phyloP scores from a whole-genome alignment of 345 rosid genomes.

The Ceriops tagal region DNA sequence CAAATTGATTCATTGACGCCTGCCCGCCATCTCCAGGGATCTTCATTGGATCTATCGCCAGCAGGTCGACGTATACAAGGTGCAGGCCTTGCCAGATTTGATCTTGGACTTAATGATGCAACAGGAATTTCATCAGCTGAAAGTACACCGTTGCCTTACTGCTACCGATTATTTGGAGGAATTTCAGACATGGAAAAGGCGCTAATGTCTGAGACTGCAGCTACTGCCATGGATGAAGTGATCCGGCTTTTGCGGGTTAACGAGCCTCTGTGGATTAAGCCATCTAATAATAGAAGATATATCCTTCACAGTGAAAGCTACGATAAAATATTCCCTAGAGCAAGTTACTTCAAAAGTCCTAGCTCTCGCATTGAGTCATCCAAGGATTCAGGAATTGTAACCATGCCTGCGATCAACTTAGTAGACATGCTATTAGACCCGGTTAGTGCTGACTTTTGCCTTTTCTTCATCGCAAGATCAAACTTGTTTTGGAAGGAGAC shows the following conservation, averaged over 20 bases:
- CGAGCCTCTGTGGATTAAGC: constrained; percentile 56
- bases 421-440: constrained; percentile 48
- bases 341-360: constrained; percentile 26
- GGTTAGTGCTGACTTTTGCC: constrained; percentile 28
- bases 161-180: neutral
- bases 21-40: neutral
- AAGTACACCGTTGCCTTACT: neutral
- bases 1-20: constrained; percentile 16
- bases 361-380: constrained; percentile 62
- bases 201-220: constrained; percentile 39
- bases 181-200: constrained; percentile 35
- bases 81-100: neutral
- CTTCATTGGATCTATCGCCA: constrained; percentile 9
- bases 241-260: constrained; percentile 34
- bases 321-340: constrained; percentile 31
- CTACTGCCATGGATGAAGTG: constrained; percentile 52
- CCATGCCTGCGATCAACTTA: constrained; percentile 38
- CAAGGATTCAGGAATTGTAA: constrained; percentile 38
- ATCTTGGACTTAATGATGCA: constrained; percentile 10
- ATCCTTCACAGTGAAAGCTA: constrained; percentile 39
- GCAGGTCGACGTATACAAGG: constrained; percentile 8
- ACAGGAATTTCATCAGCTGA: neutral
- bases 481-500: neutral
- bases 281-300: constrained; percentile 30
- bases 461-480: neutral